These are phyloP conservation scores for Cutaneotrichosporon dermatis DNA, from an alignment of 1,284 basidiomycete species.

Conservation along the genomic window DNA sequence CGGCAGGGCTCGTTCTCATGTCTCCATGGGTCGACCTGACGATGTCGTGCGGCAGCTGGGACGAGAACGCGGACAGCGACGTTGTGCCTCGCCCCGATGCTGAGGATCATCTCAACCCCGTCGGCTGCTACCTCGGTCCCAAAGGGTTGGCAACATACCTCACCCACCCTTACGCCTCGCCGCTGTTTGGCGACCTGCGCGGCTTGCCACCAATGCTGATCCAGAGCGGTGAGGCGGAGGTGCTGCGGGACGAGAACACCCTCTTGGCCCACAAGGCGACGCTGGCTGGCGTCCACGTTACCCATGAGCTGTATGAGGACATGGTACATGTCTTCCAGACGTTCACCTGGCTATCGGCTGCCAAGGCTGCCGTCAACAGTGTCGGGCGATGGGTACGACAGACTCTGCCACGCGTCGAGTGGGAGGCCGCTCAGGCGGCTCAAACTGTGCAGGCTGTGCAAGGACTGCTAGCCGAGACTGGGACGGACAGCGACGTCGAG, in stretches of 20 bases:
- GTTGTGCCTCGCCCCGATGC: conserved; percentile 69
- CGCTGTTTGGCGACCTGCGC: conserved; percentile 86
- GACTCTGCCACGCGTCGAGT: conserved; percentile 60
- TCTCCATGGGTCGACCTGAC: conserved; percentile 95
- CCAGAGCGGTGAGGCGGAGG: conserved; percentile 90
- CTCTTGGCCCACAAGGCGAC: conserved; percentile 93
- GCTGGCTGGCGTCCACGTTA: conserved; percentile 77
- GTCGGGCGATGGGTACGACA: conserved; percentile 61
- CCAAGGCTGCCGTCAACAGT: conserved; percentile 62
- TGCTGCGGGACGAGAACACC: conserved; percentile 85
- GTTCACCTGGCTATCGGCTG: conserved; percentile 73
- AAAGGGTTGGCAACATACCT: conserved; percentile 71
- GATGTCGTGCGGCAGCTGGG: conserved; percentile 96
- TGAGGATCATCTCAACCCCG: conserved; percentile 87
- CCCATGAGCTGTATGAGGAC: conserved; percentile 90
- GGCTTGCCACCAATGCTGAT: conserved; percentile 87
- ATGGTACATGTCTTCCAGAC: conserved; percentile 87
- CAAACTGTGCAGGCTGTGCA: conserved; percentile 2
- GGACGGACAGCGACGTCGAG: conserved; percentile 4
- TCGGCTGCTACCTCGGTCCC: conserved; percentile 86
- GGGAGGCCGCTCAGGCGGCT: conserved; percentile 20
- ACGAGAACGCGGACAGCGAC: conserved; percentile 78
- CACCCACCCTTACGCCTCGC: conserved; percentile 93
- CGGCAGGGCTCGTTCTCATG: conserved; percentile 76
- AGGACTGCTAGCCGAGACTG: neutral